Percentiles rank a stretch among this genome's conserved stretches.
phyloP scores from a whole-genome alignment of 441 rosid species.

The Kokia cookei region DNA sequence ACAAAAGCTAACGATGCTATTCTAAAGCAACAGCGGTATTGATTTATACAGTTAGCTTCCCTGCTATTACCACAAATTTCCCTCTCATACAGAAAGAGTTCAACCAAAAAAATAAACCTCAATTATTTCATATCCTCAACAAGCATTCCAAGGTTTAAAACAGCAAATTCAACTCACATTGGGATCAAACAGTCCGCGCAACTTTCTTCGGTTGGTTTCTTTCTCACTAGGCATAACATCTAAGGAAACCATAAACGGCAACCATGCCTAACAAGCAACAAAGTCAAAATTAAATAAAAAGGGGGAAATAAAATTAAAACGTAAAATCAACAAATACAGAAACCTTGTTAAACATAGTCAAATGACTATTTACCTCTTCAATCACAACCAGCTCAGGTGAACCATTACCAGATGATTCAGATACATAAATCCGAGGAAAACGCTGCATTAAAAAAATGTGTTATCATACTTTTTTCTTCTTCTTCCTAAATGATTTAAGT shows the following conservation, averaged over 20 bases:
- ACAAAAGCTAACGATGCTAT: neutral
- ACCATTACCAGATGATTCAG: constrained; percentile 1
- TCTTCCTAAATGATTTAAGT: neutral
- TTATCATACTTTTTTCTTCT: neutral
- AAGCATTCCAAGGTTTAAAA: neutral
- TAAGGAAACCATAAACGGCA: neutral
- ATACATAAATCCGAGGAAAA: constrained; percentile 45
- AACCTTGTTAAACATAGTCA: neutral
- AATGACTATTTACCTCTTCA: neutral
- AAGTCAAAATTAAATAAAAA: neutral
- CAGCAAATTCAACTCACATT: neutral
- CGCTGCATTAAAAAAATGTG: constrained; percentile 23
- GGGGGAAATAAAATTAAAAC: neutral
- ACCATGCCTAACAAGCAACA: neutral
- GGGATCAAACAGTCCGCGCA: neutral
- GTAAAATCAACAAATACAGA: neutral
- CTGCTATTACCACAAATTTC: neutral
- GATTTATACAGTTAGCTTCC: neutral
- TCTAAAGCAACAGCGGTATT: neutral
- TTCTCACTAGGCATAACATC: neutral
- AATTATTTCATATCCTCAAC: neutral
- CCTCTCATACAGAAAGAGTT: neutral
- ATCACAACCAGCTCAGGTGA: neutral
- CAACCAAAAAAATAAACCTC: neutral
- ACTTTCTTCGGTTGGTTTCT: neutral